These are phyloP conservation scores for Bisporella sp. DNA, from an alignment of 2,329 filamentous ascomycete genomes.

Conservation along the genomic window DNA sequence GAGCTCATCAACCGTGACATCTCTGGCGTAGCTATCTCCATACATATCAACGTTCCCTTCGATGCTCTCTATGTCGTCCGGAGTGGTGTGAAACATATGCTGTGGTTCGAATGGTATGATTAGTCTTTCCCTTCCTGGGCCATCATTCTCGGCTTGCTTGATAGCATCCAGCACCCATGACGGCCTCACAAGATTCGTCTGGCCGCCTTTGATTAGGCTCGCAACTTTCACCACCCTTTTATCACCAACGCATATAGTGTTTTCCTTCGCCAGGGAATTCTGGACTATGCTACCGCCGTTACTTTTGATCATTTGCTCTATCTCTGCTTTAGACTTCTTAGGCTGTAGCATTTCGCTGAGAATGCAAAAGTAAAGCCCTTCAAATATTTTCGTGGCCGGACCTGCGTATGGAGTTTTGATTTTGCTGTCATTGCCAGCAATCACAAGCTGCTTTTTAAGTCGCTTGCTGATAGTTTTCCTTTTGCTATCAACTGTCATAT, in stretches of 20 bases:
- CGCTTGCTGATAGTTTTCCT: constrained; percentile 50
- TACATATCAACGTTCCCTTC: constrained; percentile 64
- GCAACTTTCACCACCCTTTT: constrained; percentile 76
- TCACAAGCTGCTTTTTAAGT: constrained; percentile 60
- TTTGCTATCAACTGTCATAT: constrained; percentile 69
- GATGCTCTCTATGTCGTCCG: constrained; percentile 46
- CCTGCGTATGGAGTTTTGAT: constrained; percentile 46
- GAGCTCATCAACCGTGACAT: constrained; percentile 60
- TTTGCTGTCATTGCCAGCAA: constrained; percentile 61
- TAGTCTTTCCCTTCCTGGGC: constrained; percentile 39
- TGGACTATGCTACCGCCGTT: constrained; percentile 79
- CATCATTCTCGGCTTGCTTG: constrained; percentile 42
- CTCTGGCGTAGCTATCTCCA: constrained; percentile 76
- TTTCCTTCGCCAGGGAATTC: constrained; percentile 52
- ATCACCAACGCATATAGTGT: constrained; percentile 71
- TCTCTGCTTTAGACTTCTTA: constrained; percentile 69
- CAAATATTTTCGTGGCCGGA: constrained; percentile 59
- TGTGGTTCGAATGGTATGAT: constrained; percentile 54
- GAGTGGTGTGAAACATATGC: constrained; percentile 67
- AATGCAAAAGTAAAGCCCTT: constrained; percentile 73
- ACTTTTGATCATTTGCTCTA: constrained; percentile 75
- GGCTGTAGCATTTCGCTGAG: constrained; percentile 69
- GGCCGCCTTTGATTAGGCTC: constrained; percentile 67
- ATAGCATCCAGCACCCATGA: constrained; percentile 74
- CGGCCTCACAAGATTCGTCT: constrained; percentile 67